Base-by-base conservation (phyloP, 495 filamentous ascomycete genomes). In the Clavariopsis aquatica region DNA sequence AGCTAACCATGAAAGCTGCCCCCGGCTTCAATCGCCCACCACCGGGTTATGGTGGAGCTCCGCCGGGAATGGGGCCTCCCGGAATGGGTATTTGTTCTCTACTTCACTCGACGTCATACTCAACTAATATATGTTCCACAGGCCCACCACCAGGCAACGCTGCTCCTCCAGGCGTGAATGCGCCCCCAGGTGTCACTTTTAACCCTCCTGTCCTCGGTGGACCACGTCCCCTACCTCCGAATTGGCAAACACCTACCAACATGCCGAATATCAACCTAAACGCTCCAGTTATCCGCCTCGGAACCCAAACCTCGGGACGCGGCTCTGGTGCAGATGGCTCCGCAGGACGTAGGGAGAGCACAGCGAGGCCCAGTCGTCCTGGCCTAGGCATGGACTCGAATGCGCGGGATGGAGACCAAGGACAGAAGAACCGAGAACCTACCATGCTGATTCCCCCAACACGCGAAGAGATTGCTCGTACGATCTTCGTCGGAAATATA, bases 261-360 rank as follows among this genome's bases (percentile, higher is more conserved):
- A 88, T 97, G 81, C 92, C 94, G 9, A 94, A 96, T 75, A 96
- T 98, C 79, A 97, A 99, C 78, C 96, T 97, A 78, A 94, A 89
- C 73, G 95, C 94, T 20, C 92, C 95, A 52, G 93, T 98, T 36
- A 98, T 99, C 75, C 90, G 94, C 24, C 82, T 99, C 36, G 93
- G 93, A 10, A 85, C 83, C 2, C 83, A 85, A 9, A 84, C 84
- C 2, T 87, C 88, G 5, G 74, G 83, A 24, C 91, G 92, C 71
- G 80, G 88, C 38, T 76, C 84, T 38, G 81, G 81, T n/a, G 77
- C 72, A 6, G 76, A 71, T 9, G 65, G 71, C 54, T 49, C 57
- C 36, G 73, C 68, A 23, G 63, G 59, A 6, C 65, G 71, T 22
- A 71, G 75, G 67, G 72, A 73, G 56, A 82, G 82, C 67, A 79